Base-by-base conservation (phyloP, 176 grass and related monocot genomes). In the Zea mays region DNA sequence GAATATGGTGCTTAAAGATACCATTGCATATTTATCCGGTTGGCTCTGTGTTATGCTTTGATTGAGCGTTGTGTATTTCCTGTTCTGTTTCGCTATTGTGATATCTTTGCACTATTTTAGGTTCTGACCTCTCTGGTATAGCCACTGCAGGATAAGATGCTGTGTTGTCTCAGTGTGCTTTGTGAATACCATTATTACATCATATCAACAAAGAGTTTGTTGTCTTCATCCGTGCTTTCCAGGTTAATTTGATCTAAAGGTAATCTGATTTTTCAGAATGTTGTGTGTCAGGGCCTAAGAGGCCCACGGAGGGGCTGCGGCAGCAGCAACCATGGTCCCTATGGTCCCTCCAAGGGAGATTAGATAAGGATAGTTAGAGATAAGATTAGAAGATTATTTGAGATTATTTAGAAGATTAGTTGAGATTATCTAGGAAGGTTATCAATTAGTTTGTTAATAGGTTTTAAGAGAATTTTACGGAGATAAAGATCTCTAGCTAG, bases 1-100 rank as follows among this genome's bases (percentile, higher is more conserved):
- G 35, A 83, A 61, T 80, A 45, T 78, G 67, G 39, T 79, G 39
- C 27, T 27, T 27, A 27, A 27, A 27, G 27, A 27, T 27, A 27
- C 27, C 27, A 27, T 27, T 27, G 27, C 27, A 27, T 27, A 27
- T 27, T 27, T 27, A 27, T 27, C 27, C 27, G 27, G 27, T 62
- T 67, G n/a, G 35, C 14, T 78, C 9, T 82, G 15, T 72, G 13
- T 14, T 57, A 19, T 86, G 19, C 43, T 33, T 70, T 77, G 58
- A 33, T 82, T 72, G 49, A 51, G 34, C n/a, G 59, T 3, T 21
- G 1, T 51, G 1, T 59, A 20, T 77, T 42, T 77, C 9, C 63
- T 66, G 36, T 46, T 37, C 42, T 44, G 43, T 74, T 67, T 67
- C 43, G 58, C 65, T 73, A 34, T 37, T 20, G 36, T 73, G 19